Percentiles rank a stretch among this genome's conserved stretches.
Conservation (phyloP, 208 protist species). For the Phytomonas sp. region DNA sequence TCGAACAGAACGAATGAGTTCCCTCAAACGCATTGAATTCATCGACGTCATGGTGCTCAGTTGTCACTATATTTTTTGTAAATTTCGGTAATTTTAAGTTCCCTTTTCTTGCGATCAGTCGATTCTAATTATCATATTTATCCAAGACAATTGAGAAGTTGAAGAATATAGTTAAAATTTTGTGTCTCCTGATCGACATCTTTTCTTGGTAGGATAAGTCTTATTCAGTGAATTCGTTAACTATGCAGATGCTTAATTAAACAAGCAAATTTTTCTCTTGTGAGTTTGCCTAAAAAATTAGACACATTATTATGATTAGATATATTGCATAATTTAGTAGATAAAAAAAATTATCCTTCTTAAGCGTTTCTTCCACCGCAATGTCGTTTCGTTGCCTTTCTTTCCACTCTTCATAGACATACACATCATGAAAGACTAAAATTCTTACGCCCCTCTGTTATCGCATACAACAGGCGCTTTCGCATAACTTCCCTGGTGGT, state of each 20-base stretch:
- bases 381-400: neutral
- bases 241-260: neutral
- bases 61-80: neutral
- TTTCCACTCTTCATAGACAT: neutral
- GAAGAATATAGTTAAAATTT: neutral
- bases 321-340: too few species aligned
- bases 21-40: conserved; percentile 83
- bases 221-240: neutral
- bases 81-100: neutral
- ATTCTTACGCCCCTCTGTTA: conserved; percentile 78
- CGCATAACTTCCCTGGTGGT: conserved; percentile 56
- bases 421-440: conserved; percentile 75
- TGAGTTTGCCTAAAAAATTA: too few species aligned
- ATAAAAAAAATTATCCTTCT: too few species aligned
- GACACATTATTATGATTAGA: too few species aligned
- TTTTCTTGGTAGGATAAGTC: neutral
- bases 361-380: neutral
- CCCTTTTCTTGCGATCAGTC: neutral
- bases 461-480: conserved; percentile 54
- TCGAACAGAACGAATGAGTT: conserved; percentile 95
- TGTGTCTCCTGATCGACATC: neutral
- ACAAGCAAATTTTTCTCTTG: neutral
- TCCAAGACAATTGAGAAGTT: neutral
- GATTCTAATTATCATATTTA: neutral
- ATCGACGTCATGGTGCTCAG: conserved; percentile 46